Evolutionary conservation across 805 yeast species (phyloP), one percentile per base, ranked within the genome.

Genomic region (Wickerhamomyces alni): DNA sequence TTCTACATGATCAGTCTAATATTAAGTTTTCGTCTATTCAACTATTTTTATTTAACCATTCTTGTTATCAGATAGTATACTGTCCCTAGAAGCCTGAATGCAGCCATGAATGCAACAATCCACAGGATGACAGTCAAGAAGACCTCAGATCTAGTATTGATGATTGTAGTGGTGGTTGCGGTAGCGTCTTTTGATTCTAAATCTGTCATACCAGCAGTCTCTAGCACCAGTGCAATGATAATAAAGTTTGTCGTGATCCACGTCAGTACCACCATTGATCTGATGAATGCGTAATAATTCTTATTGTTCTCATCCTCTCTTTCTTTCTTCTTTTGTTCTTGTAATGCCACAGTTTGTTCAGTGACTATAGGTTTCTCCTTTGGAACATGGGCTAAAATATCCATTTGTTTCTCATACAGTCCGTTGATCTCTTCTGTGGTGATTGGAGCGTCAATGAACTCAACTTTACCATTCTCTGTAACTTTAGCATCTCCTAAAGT

Each of bases 181-280:
- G 45, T 41, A 8, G 50, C 26, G 11, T 40, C 37, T 8, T 35
- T 17, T 6, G 51, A 35, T 27, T 44, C 54, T 41, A 61, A 41
- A 45, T 74, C 72, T 43, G 70, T 72, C 28, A 84, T 64, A 6
- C 96, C 96, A 39, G 89, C 96, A 1, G 88, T 76, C 43, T 87
- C 86, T 42, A 88, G 70, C 8, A 93, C 96, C 13, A 87, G 73
- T 0, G 89, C 93, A 35, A 87, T 74, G 35, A 93, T 68, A 29
- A 85, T 77, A 50, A 87, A 82, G 58, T 93, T 93, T 29, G 94
- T 78, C 42, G 88, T 67, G 67, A 88, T 78, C 99, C 99, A 93
- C 5, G 81, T 60, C 43, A 93, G 69, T 17, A 93, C 96, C 1
- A 95, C 94, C 55, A 86, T 63, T 1, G 98, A 86, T 59, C 99